Base-by-base conservation (phyloP, 495 filamentous ascomycete genomes). In the Talaromyces trachyspermus region DNA sequence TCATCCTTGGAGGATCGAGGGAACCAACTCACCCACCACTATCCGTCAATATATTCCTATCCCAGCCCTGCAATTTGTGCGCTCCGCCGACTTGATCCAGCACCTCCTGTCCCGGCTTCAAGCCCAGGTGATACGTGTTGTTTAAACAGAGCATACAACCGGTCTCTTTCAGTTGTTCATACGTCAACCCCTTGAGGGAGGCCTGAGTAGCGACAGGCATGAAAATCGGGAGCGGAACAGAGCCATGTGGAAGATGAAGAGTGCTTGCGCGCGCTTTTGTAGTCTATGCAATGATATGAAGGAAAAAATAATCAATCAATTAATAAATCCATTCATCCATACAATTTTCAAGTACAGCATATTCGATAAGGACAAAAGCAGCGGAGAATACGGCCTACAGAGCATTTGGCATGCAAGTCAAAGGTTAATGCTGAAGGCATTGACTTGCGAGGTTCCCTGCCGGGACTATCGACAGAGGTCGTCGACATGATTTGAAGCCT, bases 201-300 rank as follows among this genome's bases (percentile, higher is more conserved):
- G 86, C 92, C 65, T 99, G 92, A n/a, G 92, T 97, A 14, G 94
- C 92, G 23, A 97, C 92, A 14, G 92, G 92, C 89, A 97, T 97
- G 65, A 97, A 99, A 18, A 96, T 80, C 2, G 92, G 92, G 9
- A 96, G 76, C 43, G 85, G 76, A 11, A 97, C 89, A 0, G 84
- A 74, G 55, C 92, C 92, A 78, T 97, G 94, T 27, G 92, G 92
- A 1, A 99, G 81, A 10, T 81, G 80, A 38, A 99, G 78, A 46
- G 82, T 80, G 46, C 90, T 88, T n/a, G 92, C 92, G 52, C 92
- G 84, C 10, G 92, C 92, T 76, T 91, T 89, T 2, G 92, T 97
- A 35, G 86, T 91, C 92, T 98, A 61, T 23, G 26, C 1, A 23
- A 17, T 39, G 40, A 5, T 32, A 32, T 27, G 37, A 14, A 19